Base-by-base conservation (phyloP, 208 protist species). In the Herpetomonas samuelpessoai region DNA sequence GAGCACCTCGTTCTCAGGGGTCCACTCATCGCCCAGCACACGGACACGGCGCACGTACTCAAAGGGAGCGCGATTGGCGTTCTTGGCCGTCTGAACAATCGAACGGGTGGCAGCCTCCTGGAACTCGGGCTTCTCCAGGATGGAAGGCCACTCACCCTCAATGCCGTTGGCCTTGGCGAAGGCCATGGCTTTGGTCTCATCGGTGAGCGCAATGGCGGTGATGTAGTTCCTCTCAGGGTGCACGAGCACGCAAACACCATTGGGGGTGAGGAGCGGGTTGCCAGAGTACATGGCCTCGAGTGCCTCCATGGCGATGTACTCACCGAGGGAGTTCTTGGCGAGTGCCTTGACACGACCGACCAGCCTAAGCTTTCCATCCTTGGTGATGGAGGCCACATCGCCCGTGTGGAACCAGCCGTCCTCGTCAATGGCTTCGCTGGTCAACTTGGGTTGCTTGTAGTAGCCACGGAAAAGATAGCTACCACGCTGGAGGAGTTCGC, bases 321-420 rank as follows among this genome's bases (percentile, higher is more conserved):
- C 16, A 78, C n/a, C 59, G 60, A 30, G 76, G 80, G 12, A n/a
- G n/a, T 92, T 86, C 69, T 97, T 97, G 12, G 88, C 87, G 38
- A 97, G 70, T 21, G 88, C 85, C 78, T 97, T 97, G 24, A 88
- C 75, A 52, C 92, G 83, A 52, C 88, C 90, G 31, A 97, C 73
- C 44, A 97, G 71, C 30, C 60, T 62, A 59, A 81, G 38, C 55
- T n/a, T n/a, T 18, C 79, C 59, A 1, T 66, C 85, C 19, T 49
- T 78, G 4, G 73, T 24, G 6, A 31, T 62, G 21, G 74, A 59
- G 28, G 83, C 92, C 30, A 96, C 85, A 60, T 97, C 93, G 30
- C 93, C 93, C 12, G 91, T 96, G 72, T 77, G 76, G 47, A 97
- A 81, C 84, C 83, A 97, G 19, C 87, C 89, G 29, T 85, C 89